Base-by-base conservation (phyloP, 192 early-diverging fungal genomes). In the Spizellomyces punctatus region DNA sequence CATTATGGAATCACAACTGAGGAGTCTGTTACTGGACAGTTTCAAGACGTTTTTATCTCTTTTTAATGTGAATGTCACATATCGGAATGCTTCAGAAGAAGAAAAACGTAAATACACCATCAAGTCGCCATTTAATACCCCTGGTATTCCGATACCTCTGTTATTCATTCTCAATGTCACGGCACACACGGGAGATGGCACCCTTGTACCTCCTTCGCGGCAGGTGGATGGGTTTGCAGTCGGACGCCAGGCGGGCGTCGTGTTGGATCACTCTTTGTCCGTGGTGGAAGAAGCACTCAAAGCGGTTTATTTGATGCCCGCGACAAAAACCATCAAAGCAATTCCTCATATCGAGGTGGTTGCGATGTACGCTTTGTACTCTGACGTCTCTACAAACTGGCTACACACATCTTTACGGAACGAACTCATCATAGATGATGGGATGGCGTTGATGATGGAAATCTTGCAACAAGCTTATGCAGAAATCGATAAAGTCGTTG, bases 1-100 rank as follows among this genome's bases (percentile, higher is more conserved):
- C 6, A 58, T 80, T 50, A 74, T 80, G 75, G 76, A 66, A 58
- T 50, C 58, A 1, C 78, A 79, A 59, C 54, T 79, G 8, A 56
- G 48, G n/a, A 61, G 43, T 46, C 2, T 78, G 6, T n/a, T 79
- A 45, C 46, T 75, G 4, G 52, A 76, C 14, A 63, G 69, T 10
- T 52, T 74, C 10, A 58, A 48, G 8, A n/a, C 6, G 3, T 81
- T 67, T 12, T 46, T 78, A 6, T 45, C 41, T 16, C 44, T 79
- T 12, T 79, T 79, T 67, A 19, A 22, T 21, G 42, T 79, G 9
- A 10, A 48, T 5, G 69, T 73, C 6, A 9, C 6, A 5, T 68
- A 68, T 43, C 66, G n/a, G 21, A 56, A 19, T 12, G 54, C 66
- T 0, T 45, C 14, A n/a, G 6, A 54, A 56, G 66, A 56, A 36